Evolutionary conservation across 805 yeast genomes (phyloP).

Genomic region (Barnettozyma pratensis): DNA sequence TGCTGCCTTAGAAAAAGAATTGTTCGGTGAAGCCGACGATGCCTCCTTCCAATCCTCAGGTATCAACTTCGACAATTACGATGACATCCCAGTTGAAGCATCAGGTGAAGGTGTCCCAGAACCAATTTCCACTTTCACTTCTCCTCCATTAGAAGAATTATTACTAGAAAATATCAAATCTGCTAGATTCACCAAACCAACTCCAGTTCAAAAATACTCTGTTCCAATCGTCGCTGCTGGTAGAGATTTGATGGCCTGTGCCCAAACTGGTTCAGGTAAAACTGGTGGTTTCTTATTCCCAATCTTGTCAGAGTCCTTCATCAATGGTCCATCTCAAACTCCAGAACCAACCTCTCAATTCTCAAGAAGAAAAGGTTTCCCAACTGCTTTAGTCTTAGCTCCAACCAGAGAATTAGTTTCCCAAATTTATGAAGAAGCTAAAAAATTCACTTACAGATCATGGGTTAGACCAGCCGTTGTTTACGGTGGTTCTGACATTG

Average conservation of each 20-base stretch:
- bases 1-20: constrained; percentile 64
- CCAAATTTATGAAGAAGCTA: constrained; percentile 94
- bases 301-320: constrained; percentile 84
- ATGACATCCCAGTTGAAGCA: constrained; percentile 98
- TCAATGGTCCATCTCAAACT: constrained; percentile 73
- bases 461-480: constrained; percentile 97
- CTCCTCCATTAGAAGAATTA: constrained; percentile 87
- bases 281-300: constrained; percentile 99
- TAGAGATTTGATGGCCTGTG: constrained; percentile 95
- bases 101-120: constrained; percentile 94
- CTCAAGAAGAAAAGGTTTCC: constrained; percentile 76
- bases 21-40: constrained; percentile 73
- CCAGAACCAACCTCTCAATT: constrained; percentile 42
- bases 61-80: constrained; percentile 97
- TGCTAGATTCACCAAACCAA: constrained; percentile 92
- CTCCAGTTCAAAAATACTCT: constrained; percentile 94
- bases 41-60: constrained; percentile 85
- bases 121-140: constrained; percentile 78
- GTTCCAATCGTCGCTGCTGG: constrained; percentile 86
- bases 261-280: constrained; percentile 99
- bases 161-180: constrained; percentile 80
- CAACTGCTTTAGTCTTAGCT: constrained; percentile 93
- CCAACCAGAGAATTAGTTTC: constrained; percentile 99
- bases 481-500: constrained; percentile 97
- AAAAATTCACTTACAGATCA: constrained; percentile 93